phyloP scores from a whole-genome alignment of 495 filamentous ascomycete genomes.

The Daldinia grandis region DNA sequence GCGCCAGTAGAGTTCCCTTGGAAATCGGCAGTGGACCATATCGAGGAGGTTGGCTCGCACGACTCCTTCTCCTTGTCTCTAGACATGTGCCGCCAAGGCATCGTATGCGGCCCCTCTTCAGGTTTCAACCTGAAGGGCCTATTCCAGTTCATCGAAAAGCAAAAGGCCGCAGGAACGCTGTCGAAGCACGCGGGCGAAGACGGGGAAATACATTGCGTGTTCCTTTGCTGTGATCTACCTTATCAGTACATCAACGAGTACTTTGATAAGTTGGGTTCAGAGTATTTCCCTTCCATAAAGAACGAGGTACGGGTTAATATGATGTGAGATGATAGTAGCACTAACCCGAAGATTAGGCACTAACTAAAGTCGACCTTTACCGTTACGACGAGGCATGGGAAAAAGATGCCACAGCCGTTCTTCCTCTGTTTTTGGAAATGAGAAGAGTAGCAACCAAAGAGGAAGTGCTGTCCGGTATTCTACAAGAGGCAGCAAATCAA shows the following conservation, averaged over 20 bases:
- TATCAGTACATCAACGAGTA: conserved; percentile 71
- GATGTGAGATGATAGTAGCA: background rate
- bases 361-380: conserved; percentile 61
- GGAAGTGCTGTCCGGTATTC: conserved; percentile 23
- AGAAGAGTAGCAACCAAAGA: conserved; percentile 27
- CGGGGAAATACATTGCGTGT: conserved; percentile 64
- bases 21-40: conserved; percentile 60
- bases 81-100: conserved; percentile 62
- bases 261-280: conserved; percentile 61
- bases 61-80: conserved; percentile 65
- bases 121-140: conserved; percentile 66
- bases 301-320: conserved; percentile 57
- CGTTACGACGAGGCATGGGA: conserved; percentile 65
- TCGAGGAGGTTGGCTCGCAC: conserved; percentile 62
- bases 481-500: background rate
- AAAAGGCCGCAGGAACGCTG: conserved; percentile 56
- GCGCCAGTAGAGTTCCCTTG: conserved; percentile 66
- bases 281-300: conserved; percentile 63
- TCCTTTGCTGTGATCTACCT: conserved; percentile 68
- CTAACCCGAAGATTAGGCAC: conserved; percentile 45
- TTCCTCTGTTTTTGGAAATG: conserved; percentile 51
- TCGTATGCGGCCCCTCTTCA: conserved; percentile 68
- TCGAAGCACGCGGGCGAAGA: conserved; percentile 54
- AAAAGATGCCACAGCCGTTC: conserved; percentile 49
- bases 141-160: conserved; percentile 59